Conservation (phyloP, 2,329 filamentous ascomycete genomes). For the Xylogone sp. region DNA sequence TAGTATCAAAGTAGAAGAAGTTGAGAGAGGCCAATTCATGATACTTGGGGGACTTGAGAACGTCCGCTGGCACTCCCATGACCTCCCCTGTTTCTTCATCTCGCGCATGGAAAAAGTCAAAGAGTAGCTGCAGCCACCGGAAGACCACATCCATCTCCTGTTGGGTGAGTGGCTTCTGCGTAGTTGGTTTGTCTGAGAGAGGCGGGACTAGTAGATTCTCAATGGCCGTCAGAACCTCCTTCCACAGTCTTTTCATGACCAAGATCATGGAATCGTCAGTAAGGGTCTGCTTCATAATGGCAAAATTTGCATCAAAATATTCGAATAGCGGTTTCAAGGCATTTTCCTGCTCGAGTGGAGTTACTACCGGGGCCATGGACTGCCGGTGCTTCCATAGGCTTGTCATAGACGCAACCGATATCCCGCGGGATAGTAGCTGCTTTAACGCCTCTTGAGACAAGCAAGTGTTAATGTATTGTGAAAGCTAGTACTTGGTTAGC, state of each 20-base stretch:
- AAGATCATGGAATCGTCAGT: conserved; percentile 96
- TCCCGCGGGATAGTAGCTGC: conserved; percentile 66
- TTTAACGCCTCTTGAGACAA: conserved; percentile 80
- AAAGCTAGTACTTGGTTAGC: conserved; percentile 54
- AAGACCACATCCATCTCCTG: conserved; percentile 94
- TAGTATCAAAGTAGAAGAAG: conserved; percentile 97
- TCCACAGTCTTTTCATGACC: conserved; percentile 98
- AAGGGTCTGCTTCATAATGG: conserved; percentile 96
- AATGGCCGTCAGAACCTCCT: conserved; percentile 90
- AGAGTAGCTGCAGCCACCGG: conserved; percentile 86
- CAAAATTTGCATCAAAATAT: conserved; percentile 98
- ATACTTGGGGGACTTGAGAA: conserved; percentile 96
- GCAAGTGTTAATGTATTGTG: conserved; percentile 86
- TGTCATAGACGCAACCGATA: conserved; percentile 69
- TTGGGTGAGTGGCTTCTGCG: conserved; percentile 76
- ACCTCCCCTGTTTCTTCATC: conserved; percentile 81
- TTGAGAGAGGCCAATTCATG: conserved; percentile 94
- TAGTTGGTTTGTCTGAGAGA: conserved; percentile 88
- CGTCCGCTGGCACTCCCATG: conserved; percentile 82
- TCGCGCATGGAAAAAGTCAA: conserved; percentile 91
- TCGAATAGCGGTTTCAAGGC: conserved; percentile 81
- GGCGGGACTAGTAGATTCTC: conserved; percentile 89
- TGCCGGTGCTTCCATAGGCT: conserved; percentile 62
- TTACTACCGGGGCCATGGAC: conserved; percentile 53
- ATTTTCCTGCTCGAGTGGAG: conserved; percentile 71